Conservation (phyloP, 1,139 yeast species). For the Taphrina wiesneri region DNA sequence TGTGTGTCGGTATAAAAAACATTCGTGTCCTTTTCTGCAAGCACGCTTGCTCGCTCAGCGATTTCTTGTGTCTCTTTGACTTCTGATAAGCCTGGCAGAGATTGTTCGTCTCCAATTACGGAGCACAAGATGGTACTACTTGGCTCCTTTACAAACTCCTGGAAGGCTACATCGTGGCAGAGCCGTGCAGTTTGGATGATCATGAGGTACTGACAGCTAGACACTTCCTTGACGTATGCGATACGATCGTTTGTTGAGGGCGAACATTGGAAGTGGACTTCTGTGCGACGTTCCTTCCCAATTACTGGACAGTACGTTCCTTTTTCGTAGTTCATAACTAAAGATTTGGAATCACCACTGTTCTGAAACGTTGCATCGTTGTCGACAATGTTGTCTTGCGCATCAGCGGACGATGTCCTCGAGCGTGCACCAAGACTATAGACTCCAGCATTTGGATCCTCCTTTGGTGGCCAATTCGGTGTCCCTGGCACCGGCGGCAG, state of each 20-base stretch:
- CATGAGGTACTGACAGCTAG: constrained; percentile 71
- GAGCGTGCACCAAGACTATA: constrained; percentile 38
- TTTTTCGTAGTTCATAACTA: constrained; percentile 56
- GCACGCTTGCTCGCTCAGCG: not conserved
- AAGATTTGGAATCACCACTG: constrained; percentile 50
- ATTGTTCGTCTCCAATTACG: constrained; percentile 41
- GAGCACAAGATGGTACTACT: constrained; percentile 53
- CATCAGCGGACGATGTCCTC: constrained; percentile 4
- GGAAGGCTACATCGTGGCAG: constrained; percentile 58
- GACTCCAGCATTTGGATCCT: constrained; percentile 37
- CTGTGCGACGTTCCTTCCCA: constrained; percentile 59
- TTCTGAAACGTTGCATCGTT: constrained; percentile 42
- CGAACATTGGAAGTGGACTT: constrained; percentile 69
- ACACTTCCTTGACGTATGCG: constrained; percentile 59
- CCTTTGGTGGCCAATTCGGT: constrained; percentile 38
- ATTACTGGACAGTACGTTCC: constrained; percentile 80
- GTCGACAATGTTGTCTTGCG: constrained; percentile 29
- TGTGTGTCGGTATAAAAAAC: too few relatives aligned
- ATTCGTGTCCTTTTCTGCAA: not conserved
- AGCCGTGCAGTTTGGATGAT: constrained; percentile 60
- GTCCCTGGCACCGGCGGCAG: constrained; percentile 39
- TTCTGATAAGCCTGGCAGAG: constrained; percentile 12
- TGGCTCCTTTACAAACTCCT: constrained; percentile 49
- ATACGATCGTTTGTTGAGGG: constrained; percentile 47
- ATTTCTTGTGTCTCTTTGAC: not conserved